These are phyloP conservation scores for Blakeslea trispora DNA, from an alignment of 371 early-diverging fungal species.

Conservation along the genomic window DNA sequence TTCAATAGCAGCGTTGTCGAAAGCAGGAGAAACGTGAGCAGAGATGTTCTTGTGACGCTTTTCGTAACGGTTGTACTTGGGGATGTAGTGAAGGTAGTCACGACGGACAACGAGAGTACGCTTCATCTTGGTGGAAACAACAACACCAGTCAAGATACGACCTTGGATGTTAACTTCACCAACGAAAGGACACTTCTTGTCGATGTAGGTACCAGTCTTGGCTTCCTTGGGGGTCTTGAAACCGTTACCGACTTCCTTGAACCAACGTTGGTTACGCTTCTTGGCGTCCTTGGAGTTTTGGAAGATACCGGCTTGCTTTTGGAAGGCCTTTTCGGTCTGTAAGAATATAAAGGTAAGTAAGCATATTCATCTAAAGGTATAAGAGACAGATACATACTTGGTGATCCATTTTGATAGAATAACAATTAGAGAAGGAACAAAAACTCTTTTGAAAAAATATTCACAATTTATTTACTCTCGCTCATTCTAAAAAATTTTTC, in stretches of 20 bases:
- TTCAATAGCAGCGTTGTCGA: slow-evolving; percentile 87
- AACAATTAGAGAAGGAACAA: slow-evolving; percentile 24
- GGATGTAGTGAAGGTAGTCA: slow-evolving; percentile 99
- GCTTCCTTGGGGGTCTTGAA: slow-evolving; percentile 99
- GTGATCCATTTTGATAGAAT: slow-evolving; percentile 29
- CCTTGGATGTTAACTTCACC: slow-evolving; percentile 98
- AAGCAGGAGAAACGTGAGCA: slow-evolving; percentile 98
- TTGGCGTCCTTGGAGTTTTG: slow-evolving; percentile 84
- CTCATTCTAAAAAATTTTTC: slow-evolving; percentile 14
- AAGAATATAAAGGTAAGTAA: background rate
- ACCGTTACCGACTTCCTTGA: slow-evolving; percentile 98
- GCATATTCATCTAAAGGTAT: background rate
- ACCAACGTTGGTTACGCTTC: slow-evolving; percentile 88
- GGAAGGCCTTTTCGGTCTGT: slow-evolving; percentile 89
- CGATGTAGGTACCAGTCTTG: slow-evolving; percentile 96
- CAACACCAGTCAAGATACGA: slow-evolving; percentile 97
- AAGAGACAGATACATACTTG: slow-evolving; percentile 22
- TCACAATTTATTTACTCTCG: slow-evolving; percentile 4
- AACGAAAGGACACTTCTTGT: slow-evolving; percentile 99
- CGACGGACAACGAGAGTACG: slow-evolving; percentile 98
- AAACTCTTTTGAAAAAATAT: background rate
- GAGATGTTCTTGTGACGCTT: slow-evolving; percentile 99
- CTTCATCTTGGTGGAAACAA: slow-evolving; percentile 98
- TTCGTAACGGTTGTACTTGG: slow-evolving; percentile 99
- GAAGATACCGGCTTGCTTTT: slow-evolving; percentile 97